phyloP scores from a whole-genome alignment of 805 yeast genomes.

The Allodekkera sacchari region DNA sequence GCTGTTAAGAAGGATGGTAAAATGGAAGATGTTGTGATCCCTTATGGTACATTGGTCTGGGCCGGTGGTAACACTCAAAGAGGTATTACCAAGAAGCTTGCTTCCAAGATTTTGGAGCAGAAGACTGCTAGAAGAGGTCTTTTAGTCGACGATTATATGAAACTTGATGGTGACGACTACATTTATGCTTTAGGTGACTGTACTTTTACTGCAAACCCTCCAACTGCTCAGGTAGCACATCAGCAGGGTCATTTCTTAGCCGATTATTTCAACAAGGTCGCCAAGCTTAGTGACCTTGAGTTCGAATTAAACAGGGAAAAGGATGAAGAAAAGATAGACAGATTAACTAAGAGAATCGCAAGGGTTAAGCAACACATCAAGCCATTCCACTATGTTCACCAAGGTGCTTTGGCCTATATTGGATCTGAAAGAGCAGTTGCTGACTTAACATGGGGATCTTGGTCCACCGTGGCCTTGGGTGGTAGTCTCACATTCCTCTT shows the following conservation, averaged over 20 bases:
- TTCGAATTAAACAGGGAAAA: constrained; percentile 32
- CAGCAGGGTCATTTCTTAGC: constrained; percentile 87
- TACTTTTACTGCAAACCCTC: constrained; percentile 84
- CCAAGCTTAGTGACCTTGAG: constrained; percentile 52
- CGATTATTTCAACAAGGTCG: constrained; percentile 53
- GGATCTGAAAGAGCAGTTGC: constrained; percentile 94
- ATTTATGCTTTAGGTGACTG: constrained; percentile 93
- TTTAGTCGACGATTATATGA: constrained; percentile 72
- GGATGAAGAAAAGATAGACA: constrained; percentile 33
- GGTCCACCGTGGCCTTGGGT: constrained; percentile 72
- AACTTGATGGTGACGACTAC: constrained; percentile 72
- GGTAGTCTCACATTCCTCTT: constrained; percentile 83
- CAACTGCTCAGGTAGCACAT: constrained; percentile 96
- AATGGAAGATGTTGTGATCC: constrained; percentile 48
- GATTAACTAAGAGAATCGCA: constrained; percentile 28
- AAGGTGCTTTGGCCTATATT: constrained; percentile 90
- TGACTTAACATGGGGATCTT: constrained; percentile 72
- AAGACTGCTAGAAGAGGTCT: constrained; percentile 86
- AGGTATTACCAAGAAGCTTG: constrained; percentile 58
- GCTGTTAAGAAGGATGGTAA: constrained; percentile 62
- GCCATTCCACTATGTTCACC: constrained; percentile 75
- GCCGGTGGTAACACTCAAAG: constrained; percentile 96
- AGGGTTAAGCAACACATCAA: constrained; percentile 33
- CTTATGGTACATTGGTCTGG: constrained; percentile 93
- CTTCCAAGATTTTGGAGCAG: constrained; percentile 64